phyloP scores from a whole-genome alignment of 2,329 filamentous ascomycete genomes.

The Aspergillus costaricaensis region DNA sequence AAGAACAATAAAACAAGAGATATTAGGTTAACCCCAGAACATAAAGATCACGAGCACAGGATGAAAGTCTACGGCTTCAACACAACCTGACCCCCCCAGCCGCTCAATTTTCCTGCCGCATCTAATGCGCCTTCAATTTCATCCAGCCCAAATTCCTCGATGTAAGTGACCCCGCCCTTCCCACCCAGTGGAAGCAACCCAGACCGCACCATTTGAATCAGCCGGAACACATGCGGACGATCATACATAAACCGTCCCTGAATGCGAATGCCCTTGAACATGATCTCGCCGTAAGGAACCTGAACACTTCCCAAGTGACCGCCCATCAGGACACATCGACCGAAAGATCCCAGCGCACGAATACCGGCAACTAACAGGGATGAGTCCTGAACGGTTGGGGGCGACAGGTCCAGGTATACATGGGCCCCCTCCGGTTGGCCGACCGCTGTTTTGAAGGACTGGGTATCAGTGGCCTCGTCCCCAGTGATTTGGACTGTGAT shows the following conservation, averaged over 20 bases:
- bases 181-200: not conserved
- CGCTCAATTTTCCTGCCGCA: not conserved
- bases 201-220: constrained; percentile 6
- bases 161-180: not conserved
- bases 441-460: not conserved
- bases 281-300: constrained; percentile 1
- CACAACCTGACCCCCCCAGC: constrained; percentile 3
- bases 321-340: constrained; percentile 1
- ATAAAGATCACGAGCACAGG: too few relatives aligned
- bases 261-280: constrained; percentile 4
- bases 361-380: not conserved
- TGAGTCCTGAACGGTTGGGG: not conserved
- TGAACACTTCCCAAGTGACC: not conserved
- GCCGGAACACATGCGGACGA: not conserved
- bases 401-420: constrained; percentile 3
- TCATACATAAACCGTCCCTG: constrained; percentile 12
- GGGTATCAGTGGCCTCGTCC: not conserved
- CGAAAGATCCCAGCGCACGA: not conserved
- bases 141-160: constrained; percentile 5
- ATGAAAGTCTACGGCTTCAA: not conserved
- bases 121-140: not conserved
- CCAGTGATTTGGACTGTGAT: not conserved
- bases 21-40: too few relatives aligned
- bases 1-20: too few relatives aligned
- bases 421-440: not conserved